Evolutionary conservation across 495 filamentous ascomycete genomes (phyloP), one percentile per base, ranked within the genome.

Genomic region (Sphaerosporella brunnea): DNA sequence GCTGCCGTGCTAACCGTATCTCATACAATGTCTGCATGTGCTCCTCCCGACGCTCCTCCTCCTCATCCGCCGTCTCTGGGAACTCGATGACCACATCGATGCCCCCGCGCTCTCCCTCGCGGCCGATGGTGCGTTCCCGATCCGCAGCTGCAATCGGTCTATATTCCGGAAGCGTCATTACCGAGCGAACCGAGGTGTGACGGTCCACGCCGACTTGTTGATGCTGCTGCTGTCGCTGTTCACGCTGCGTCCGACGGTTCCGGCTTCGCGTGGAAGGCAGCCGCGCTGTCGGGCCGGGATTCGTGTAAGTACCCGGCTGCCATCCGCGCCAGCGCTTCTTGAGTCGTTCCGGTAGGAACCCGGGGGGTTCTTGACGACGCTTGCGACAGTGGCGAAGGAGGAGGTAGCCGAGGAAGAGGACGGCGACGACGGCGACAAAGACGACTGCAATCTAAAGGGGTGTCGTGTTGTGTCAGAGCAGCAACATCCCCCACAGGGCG

Each of bases 11-110:
- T 2, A 80, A 62, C 20, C 90, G 82, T 37, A 96, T 82, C 58
- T 93, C 83, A 64, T 93, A 97, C 20, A 96, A 62, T 5, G 82
- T 71, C 37, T 87, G 81, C 90, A 96, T 96, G 56, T 96, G 80
- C 25, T 82, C 76, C 47, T 96, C 87, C n/a, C 90, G 71, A 28
- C 85, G 68, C 1, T 61, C 63, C 56, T 97, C 90, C 55, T 90
- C 75, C 39, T 87, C 79, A 19, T 80, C 50, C 21, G 23, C 18
- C 9, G 75, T 78, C 52, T 87, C 82, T 1, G 82, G 80, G 47
- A 73, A 80, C 62, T 97, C 90, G 23, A 96, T 66, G 2, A 97
- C 87, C 26, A 82, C 73, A 54, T 97, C 90, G 53, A 97, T 87
- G 2, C 90, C 90, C 36, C 68, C 87, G 21, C 90, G 73, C 60